A percentile compares a stretch with the other conserved stretches of the same genome.
Evolutionary conservation across 2,329 filamentous ascomycete genomes (phyloP).

Genomic region (Grosmannia clavigera): DNA sequence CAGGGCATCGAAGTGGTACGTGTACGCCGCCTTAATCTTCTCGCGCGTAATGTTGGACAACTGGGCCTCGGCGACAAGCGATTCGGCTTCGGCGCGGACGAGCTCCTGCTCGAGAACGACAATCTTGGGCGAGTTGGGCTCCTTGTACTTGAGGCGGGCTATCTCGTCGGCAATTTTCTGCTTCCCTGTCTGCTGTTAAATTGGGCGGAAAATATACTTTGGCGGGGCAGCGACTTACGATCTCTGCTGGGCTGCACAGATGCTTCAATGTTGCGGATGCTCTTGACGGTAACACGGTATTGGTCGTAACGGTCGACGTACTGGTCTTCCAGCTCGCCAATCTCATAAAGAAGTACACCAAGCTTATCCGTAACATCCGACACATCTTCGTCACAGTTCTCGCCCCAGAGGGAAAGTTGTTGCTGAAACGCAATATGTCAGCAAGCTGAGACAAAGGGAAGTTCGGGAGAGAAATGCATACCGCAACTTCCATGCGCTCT

Average conservation of each 20-base stretch:
- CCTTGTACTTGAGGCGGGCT: constrained; percentile 98
- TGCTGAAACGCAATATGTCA: constrained; percentile 41
- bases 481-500: constrained; percentile 96
- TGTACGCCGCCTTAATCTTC: constrained; percentile 97
- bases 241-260: constrained; percentile 97
- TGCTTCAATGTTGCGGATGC: constrained; percentile 96
- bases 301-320: constrained; percentile 99
- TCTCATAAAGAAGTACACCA: constrained; percentile 93
- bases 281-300: constrained; percentile 98
- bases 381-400: constrained; percentile 90
- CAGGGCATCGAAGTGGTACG: constrained; percentile 95
- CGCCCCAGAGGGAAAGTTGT: constrained; percentile 98
- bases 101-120: constrained; percentile 97
- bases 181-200: constrained; percentile 51
- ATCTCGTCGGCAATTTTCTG: constrained; percentile 99
- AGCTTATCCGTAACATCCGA: constrained; percentile 99
- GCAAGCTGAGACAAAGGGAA: background rate
- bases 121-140: constrained; percentile 94
- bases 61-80: constrained; percentile 95
- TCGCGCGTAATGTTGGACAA: constrained; percentile 98
- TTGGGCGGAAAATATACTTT: background rate
- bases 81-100: constrained; percentile 94
- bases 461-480: constrained; percentile 37
- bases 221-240: constrained; percentile 45
- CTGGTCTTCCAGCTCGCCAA: constrained; percentile 94